Conservation (phyloP, 1,139 yeast species). For the Wickerhamomyces sp. region DNA sequence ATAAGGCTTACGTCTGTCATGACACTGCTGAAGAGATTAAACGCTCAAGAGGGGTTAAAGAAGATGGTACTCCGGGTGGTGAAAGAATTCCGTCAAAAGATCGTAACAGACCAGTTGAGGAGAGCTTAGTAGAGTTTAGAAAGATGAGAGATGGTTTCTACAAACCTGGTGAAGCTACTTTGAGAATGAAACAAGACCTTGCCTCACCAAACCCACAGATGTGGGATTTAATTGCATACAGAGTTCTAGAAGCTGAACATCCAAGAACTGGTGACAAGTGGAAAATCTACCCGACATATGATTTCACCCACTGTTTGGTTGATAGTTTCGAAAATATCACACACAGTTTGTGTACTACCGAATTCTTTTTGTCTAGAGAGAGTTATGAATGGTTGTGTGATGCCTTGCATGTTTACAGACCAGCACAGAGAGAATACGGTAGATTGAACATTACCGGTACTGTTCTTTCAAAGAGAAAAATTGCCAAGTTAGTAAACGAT, state of each 20-base stretch:
- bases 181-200: conserved; percentile 96
- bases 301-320: conserved; percentile 97
- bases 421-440: conserved; percentile 98
- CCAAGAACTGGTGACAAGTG: conserved; percentile 96
- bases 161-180: conserved; percentile 85
- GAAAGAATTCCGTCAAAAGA: conserved; percentile 79
- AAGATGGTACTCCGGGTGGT: conserved; percentile 92
- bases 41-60: conserved; percentile 81
- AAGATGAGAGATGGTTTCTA: conserved; percentile 88
- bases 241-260: conserved; percentile 88
- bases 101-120: conserved; percentile 65
- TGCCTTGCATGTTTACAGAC: conserved; percentile 89
- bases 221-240: conserved; percentile 99
- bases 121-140: conserved; percentile 75
- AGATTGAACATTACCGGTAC: conserved; percentile 94
- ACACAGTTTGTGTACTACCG: conserved; percentile 93
- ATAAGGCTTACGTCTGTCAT: conserved; percentile 86
- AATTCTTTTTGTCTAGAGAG: conserved; percentile 86
- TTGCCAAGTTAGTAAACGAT: conserved; percentile 84
- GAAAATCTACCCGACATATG: conserved; percentile 98
- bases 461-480: conserved; percentile 89
- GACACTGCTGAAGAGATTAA: conserved; percentile 91
- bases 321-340: conserved; percentile 96
- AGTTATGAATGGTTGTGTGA: conserved; percentile 99
- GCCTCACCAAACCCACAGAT: conserved; percentile 94